These are phyloP conservation scores for Colletotrichum sidae DNA, from an alignment of 2,329 filamentous ascomycete species.

Conservation along the genomic window DNA sequence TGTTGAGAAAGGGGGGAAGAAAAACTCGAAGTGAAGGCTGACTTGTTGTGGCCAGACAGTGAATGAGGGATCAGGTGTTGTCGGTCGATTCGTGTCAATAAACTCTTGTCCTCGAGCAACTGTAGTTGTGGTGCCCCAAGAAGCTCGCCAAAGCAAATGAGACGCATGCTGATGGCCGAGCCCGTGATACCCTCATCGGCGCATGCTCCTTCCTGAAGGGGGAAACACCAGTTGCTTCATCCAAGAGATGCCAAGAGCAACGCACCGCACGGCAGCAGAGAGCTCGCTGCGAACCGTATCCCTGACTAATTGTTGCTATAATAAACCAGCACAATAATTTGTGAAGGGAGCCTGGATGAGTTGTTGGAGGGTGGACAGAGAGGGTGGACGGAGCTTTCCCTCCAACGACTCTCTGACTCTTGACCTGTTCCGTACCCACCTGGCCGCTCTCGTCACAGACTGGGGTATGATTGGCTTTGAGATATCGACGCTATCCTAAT, in stretches of 20 bases:
- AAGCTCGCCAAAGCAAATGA: constrained; percentile 14
- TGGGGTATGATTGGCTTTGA: no score
- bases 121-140: neutral
- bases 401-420: neutral
- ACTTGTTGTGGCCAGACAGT: constrained; percentile 28
- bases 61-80: constrained; percentile 33
- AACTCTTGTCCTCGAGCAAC: neutral
- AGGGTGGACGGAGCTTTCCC: constrained; percentile 14
- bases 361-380: constrained; percentile 10
- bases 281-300: neutral
- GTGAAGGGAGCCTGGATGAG: constrained; percentile 3
- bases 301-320: constrained; percentile 1
- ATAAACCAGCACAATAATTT: neutral
- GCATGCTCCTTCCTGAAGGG: constrained; percentile 5
- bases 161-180: constrained; percentile 12
- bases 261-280: neutral
- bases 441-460: no score
- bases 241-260: constrained; percentile 7
- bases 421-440: no score
- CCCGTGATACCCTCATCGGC: constrained; percentile 34
- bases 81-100: constrained; percentile 27
- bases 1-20: neutral
- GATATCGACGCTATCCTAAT: no score
- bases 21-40: constrained; percentile 13
- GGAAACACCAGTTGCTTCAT: constrained; percentile 18